A percentile compares a stretch with the other conserved stretches of the same genome.
Conservation (phyloP, 345 rosid species). For the Sonneratia alba region DNA sequence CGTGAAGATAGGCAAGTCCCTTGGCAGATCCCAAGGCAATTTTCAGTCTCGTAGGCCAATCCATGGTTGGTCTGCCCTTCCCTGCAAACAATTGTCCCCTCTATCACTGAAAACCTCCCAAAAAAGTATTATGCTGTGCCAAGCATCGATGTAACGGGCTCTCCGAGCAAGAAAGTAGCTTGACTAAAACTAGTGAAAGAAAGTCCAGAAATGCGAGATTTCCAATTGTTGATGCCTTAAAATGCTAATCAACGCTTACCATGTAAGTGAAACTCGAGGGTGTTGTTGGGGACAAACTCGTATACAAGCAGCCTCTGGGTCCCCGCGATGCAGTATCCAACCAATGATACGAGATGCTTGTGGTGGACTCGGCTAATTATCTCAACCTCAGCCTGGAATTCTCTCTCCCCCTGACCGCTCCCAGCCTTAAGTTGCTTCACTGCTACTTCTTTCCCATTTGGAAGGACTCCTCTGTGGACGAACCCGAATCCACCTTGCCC, state of each 20-base stretch:
- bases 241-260: slow-evolving; percentile 24
- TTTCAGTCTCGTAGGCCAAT: slow-evolving; percentile 60
- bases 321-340: slow-evolving; percentile 56
- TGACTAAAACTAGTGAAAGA: neutral
- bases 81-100: slow-evolving; percentile 27
- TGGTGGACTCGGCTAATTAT: slow-evolving; percentile 66
- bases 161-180: too few species aligned
- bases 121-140: neutral
- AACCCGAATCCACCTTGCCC: slow-evolving; percentile 69
- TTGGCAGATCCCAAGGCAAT: slow-evolving; percentile 88
- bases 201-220: too few species aligned
- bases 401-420: slow-evolving; percentile 56
- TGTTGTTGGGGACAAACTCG: slow-evolving; percentile 60
- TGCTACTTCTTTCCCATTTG: slow-evolving; percentile 56
- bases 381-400: slow-evolving; percentile 64
- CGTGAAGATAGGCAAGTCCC: slow-evolving; percentile 93
- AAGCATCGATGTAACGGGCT: neutral
- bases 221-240: neutral
- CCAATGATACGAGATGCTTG: slow-evolving; percentile 55
- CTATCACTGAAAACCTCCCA: slow-evolving; percentile 7
- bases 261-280: slow-evolving; percentile 55
- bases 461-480: slow-evolving; percentile 59
- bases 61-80: slow-evolving; percentile 62
- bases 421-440: slow-evolving; percentile 57
- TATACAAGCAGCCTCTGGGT: slow-evolving; percentile 53